Evolutionary conservation across 2,329 filamentous ascomycete genomes (phyloP).

Genomic region (Colletotrichum filicis): DNA sequence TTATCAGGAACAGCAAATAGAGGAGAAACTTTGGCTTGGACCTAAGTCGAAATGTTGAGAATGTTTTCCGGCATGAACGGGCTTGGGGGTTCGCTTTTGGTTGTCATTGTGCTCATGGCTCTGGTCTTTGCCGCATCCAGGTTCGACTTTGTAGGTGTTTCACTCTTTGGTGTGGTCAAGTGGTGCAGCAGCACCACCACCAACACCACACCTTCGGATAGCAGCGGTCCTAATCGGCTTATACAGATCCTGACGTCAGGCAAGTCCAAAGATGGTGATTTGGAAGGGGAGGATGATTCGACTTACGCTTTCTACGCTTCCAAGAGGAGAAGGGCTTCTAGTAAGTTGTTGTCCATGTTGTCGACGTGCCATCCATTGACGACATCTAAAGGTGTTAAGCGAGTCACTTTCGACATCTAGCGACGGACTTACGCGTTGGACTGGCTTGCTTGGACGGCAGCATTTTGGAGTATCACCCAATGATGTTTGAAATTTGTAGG

Average conservation of each 20-base stretch:
- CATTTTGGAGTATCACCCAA: too few species aligned
- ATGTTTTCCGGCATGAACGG: conserved; percentile 29
- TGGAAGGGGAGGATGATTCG: conserved; percentile 32
- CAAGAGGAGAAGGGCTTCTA: conserved; percentile 31
- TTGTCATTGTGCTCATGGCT: conserved; percentile 32
- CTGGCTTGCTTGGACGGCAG: too few species aligned
- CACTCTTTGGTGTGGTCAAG: neutral
- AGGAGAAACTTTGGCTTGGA: neutral
- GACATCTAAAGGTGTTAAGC: conserved; percentile 16
- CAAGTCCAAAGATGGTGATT: conserved; percentile 19
- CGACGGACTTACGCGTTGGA: too few species aligned
- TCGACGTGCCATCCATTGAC: neutral
- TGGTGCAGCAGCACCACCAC: neutral
- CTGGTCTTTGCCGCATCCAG: conserved; percentile 31
- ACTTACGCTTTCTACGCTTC: conserved; percentile 35
- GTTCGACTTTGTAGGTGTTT: conserved; percentile 32
- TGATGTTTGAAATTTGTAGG: too few species aligned
- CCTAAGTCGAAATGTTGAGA: conserved; percentile 26
- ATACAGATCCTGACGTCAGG: conserved; percentile 31
- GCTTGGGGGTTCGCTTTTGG: conserved; percentile 19
- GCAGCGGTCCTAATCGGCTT: neutral
- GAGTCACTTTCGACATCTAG: conserved; percentile 31
- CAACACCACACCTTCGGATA: neutral
- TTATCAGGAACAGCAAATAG: neutral
- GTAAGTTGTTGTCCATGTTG: conserved; percentile 4